Base-by-base conservation (phyloP, 495 filamentous ascomycete species). In the Aspergillus cristatus region DNA sequence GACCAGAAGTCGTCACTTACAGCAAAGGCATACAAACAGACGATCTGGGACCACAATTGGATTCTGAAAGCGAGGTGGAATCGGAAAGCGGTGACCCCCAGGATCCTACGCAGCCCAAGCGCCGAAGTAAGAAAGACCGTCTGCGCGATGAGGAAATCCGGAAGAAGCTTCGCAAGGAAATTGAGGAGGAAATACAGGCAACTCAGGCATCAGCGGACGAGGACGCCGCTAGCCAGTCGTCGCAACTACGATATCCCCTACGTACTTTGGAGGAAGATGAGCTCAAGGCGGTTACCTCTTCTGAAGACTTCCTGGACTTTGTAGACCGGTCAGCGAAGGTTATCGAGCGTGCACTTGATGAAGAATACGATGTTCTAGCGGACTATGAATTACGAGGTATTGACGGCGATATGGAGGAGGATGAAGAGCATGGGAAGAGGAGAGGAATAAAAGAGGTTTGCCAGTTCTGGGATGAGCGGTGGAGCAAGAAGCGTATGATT, bases 401-500 rank as follows among this genome's bases (percentile, higher is more conserved):
- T 1, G 70, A 76, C 37, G 79, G 78, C 3, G 66, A 83, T 18
- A 76, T 89, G 41, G 84, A 83, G 35, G 86, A 91, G 36, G 90
- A 94, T 50, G 87, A 93, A 46, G 84, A 86, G 47, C 71, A 75
- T 29, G 83, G 81, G 10, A 84, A 82, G 34, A 78, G 81, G 28
- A 75, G 86, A 48, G 74, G 82, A 25, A 80, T 97, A 42, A 84
- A 79, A 52, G 89, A 99, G 57, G 63, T 94, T 25, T 81, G 78
- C 12, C 88, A 95, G 50, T 97, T 97, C 58, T 94, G 82, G 58
- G 86, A 96, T 49, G 88, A 95, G 41, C 68, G 86, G 53, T 95
- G 89, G 89, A 94, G 88, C 55, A 91, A 87, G 63, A 95, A 94
- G 62, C 78, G 93, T 42, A 94, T 95, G 85, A 80, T 97, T 51